phyloP scores from a whole-genome alignment of 2,329 filamentous ascomycete genomes.

The Aureobasidium sp. region DNA sequence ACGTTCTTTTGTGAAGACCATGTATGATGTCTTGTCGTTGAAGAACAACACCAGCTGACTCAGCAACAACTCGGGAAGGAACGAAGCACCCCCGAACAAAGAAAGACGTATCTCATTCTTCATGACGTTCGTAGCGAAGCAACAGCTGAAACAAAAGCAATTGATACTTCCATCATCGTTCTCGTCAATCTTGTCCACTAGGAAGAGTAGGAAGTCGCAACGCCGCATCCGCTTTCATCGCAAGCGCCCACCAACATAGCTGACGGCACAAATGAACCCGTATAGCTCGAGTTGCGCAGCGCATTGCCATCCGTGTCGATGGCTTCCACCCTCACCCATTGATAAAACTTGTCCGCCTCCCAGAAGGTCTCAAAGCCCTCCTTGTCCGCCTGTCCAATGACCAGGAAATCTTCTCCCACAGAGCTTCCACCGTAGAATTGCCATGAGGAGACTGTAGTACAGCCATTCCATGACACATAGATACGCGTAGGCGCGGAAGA shows the following conservation, averaged over 20 bases:
- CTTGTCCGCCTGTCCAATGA: slow-evolving; percentile 16
- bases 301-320: slow-evolving; percentile 19
- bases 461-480: slow-evolving; percentile 47
- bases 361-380: slow-evolving; percentile 24
- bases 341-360: slow-evolving; percentile 16
- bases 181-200: not conserved
- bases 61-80: not conserved
- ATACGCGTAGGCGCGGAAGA: slow-evolving; percentile 25
- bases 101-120: not conserved
- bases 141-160: not conserved
- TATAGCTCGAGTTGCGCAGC: slow-evolving; percentile 23
- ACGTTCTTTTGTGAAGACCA: no score
- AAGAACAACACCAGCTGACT: no score
- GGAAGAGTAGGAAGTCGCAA: slow-evolving; percentile 13
- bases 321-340: slow-evolving; percentile 22
- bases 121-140: not conserved
- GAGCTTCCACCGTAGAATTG: slow-evolving; percentile 34
- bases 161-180: not conserved
- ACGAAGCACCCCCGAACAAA: not conserved
- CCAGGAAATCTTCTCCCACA: slow-evolving; percentile 18
- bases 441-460: slow-evolving; percentile 40
- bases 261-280: slow-evolving; percentile 21
- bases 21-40: no score
- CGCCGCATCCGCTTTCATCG: not conserved
- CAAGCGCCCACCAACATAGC: not conserved